A percentile compares a stretch with the other conserved stretches of the same genome.
Conservation (phyloP, 2,329 filamentous ascomycete genomes). For the Fonsecaea nubica region DNA sequence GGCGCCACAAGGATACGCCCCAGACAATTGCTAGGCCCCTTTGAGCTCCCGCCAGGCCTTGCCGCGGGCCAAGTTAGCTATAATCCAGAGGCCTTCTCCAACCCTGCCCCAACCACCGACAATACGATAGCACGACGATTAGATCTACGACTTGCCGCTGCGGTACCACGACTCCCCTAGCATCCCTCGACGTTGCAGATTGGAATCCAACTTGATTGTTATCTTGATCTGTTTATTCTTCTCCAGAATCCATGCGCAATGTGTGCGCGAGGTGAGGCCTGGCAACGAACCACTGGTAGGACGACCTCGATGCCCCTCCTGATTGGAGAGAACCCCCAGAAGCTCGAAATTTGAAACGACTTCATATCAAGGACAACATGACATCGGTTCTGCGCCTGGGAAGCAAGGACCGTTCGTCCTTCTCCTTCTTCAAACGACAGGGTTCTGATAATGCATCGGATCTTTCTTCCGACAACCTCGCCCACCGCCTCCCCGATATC, state of each 20-base stretch:
- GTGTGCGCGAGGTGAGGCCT: conserved; percentile 24
- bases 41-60: conserved; percentile 26
- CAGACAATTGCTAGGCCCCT: conserved; percentile 28
- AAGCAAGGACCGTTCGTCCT: conserved; percentile 36
- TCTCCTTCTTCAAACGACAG: conserved; percentile 34
- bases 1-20: conserved; percentile 29
- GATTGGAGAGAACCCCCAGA: conserved; percentile 22
- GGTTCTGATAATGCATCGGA: conserved; percentile 20
- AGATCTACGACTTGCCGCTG: conserved; percentile 22
- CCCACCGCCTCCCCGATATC: conserved; percentile 31
- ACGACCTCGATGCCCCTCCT: conserved; percentile 10
- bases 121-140: conserved; percentile 23
- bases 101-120: conserved; percentile 35
- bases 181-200: conserved; percentile 15
- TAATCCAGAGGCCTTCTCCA: conserved; percentile 29
- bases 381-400: conserved; percentile 34
- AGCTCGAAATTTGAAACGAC: conserved; percentile 18
- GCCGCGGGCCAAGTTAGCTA: conserved; percentile 30
- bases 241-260: conserved; percentile 31
- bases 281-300: conserved; percentile 20
- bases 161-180: conserved; percentile 9
- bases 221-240: conserved; percentile 18
- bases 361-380: conserved; percentile 26
- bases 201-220: conserved; percentile 27
- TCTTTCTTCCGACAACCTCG: conserved; percentile 19